Evolutionary conservation across 345 rosid species (phyloP).

Genomic region (Salix dunnii): DNA sequence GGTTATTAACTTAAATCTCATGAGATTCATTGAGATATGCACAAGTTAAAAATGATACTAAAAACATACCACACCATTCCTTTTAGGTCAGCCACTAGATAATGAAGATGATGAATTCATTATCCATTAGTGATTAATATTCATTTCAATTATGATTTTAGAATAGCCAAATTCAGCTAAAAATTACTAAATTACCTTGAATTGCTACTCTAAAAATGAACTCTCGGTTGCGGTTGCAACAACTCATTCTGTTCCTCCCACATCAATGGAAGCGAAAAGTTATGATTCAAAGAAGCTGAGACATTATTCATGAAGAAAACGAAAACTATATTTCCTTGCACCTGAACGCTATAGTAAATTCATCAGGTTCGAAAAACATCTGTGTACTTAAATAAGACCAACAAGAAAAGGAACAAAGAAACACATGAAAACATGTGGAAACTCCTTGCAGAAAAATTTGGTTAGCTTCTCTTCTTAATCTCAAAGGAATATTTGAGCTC

Average conservation of each 20-base stretch:
- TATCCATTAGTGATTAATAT: no score
- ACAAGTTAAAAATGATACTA: no score
- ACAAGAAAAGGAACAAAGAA: not conserved
- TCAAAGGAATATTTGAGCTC: constrained; percentile 49
- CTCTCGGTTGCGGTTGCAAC: no score
- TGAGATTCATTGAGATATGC: no score
- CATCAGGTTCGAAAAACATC: not conserved
- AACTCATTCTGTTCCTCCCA: not conserved
- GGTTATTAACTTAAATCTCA: no score
- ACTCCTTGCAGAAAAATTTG: not conserved
- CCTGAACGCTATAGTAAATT: not conserved
- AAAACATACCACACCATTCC: no score
- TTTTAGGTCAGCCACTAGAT: no score
- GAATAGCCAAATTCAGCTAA: no score
- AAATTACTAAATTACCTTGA: no score
- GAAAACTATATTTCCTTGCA: not conserved
- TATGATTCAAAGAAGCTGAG: not conserved
- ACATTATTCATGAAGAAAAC: not conserved
- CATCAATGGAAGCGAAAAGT: not conserved
- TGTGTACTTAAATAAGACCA: not conserved
- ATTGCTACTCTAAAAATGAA: no score
- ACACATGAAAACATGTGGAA: not conserved
- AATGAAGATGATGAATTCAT: no score
- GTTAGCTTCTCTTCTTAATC: constrained; percentile 37
- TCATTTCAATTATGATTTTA: no score